Evolutionary conservation across 2,329 filamentous ascomycete species (phyloP).

Genomic region (Gaeumannomyces sp.): DNA sequence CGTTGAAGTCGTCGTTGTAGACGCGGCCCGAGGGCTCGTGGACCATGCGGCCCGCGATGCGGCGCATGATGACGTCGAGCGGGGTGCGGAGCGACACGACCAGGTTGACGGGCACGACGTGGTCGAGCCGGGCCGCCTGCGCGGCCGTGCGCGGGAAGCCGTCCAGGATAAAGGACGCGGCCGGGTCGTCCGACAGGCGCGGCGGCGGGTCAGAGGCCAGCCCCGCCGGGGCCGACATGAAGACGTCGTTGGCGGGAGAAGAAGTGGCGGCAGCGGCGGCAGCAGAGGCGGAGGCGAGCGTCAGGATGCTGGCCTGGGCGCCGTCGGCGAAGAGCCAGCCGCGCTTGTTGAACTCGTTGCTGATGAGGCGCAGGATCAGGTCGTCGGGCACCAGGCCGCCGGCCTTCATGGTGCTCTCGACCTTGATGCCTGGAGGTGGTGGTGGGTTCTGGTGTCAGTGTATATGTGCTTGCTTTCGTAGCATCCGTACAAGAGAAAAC

Average conservation of each 20-base stretch:
- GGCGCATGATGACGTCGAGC: constrained; percentile 75
- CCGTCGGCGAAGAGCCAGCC: constrained; percentile 66
- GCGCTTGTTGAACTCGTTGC: constrained; percentile 76
- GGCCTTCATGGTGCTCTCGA: constrained; percentile 79
- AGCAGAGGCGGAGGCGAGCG: constrained; percentile 37
- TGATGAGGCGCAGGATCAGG: constrained; percentile 87
- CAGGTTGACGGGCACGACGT: constrained; percentile 87
- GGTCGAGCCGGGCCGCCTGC: constrained; percentile 73
- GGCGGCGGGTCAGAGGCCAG: constrained; percentile 25
- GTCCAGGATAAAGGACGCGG: constrained; percentile 89
- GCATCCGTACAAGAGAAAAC: too few relatives aligned
- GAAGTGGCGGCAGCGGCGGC: constrained; percentile 36
- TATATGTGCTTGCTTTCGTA: too few relatives aligned
- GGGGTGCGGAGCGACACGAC: constrained; percentile 85
- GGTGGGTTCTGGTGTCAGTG: not conserved
- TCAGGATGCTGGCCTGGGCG: constrained; percentile 39
- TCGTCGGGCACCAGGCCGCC: constrained; percentile 88
- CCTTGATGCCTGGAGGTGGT: constrained; percentile 66
- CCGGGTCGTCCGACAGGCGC: constrained; percentile 58
- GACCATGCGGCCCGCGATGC: constrained; percentile 89
- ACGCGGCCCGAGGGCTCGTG: constrained; percentile 86
- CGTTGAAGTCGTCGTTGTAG: constrained; percentile 92
- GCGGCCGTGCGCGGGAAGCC: constrained; percentile 85
- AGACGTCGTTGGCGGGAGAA: constrained; percentile 28
- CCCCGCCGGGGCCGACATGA: constrained; percentile 30